Evolutionary conservation across 768 basidiomycete species (phyloP).

Genomic region (Strobilomyces echinocephalus): DNA sequence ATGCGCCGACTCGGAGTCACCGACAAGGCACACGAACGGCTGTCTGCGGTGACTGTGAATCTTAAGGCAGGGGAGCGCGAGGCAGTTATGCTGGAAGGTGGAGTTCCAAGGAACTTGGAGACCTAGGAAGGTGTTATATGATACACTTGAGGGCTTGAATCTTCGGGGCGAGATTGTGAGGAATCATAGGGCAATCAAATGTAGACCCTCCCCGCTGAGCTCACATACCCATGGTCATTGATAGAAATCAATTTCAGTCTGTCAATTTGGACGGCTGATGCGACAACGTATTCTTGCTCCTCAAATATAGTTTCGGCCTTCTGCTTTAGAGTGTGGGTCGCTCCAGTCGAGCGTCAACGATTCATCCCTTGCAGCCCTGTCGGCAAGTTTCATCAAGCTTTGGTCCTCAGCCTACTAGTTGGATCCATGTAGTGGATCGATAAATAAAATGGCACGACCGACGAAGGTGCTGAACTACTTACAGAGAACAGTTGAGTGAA

Average conservation of each 20-base stretch:
- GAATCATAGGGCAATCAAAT: conserved; percentile 33
- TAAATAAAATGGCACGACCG: conserved; percentile 31
- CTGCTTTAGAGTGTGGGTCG: conserved; percentile 53
- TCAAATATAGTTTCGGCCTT: conserved; percentile 73
- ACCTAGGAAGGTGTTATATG: conserved; percentile 40
- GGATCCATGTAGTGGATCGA: no score
- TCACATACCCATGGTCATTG: conserved; percentile 64
- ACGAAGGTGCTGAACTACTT: conserved; percentile 24
- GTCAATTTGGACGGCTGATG: conserved; percentile 24
- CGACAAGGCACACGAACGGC: no score
- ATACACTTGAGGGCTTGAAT: conserved; percentile 47
- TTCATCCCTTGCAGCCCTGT: no score
- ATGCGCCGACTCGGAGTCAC: no score
- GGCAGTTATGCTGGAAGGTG: conserved; percentile 7
- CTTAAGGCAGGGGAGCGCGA: conserved; percentile 21
- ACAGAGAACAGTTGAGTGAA: conserved; percentile 38
- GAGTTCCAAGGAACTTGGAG: conserved; percentile 22
- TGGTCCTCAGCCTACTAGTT: no score
- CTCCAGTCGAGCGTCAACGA: conserved; percentile 46
- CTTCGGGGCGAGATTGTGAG: conserved; percentile 67
- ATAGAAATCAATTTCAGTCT: conserved; percentile 48
- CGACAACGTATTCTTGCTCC: conserved; percentile 67
- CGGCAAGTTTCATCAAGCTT: no score
- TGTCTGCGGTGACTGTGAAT: no score
- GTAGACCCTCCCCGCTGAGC: background rate